phyloP scores from a whole-genome alignment of 164 flowering plant species.

The Nelumbo lutea region DNA sequence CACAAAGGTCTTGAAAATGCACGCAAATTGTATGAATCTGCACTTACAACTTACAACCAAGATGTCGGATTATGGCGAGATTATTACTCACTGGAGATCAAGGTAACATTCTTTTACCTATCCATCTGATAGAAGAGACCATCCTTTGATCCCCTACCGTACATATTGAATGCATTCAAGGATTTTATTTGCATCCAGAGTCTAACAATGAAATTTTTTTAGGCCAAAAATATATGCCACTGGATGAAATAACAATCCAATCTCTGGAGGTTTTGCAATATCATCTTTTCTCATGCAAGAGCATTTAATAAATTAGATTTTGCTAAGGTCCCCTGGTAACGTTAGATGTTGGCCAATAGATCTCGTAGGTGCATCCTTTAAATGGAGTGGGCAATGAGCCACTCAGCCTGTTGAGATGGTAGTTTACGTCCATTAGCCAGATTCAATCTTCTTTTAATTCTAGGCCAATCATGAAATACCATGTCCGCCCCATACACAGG shows the following conservation, averaged over 20 bases:
- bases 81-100: conserved; percentile 64
- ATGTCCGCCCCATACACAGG: too few relatives aligned
- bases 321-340: not conserved
- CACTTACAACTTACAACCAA: conserved; percentile 57
- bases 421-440: too few relatives aligned
- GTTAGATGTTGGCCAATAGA: not conserved
- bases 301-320: not conserved
- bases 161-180: not conserved
- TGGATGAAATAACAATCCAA: not conserved
- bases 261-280: not conserved
- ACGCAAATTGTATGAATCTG: conserved; percentile 71
- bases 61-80: conserved; percentile 65
- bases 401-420: too few relatives aligned
- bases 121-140: not conserved
- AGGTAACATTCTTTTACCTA: conserved; percentile 34
- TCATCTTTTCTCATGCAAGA: not conserved
- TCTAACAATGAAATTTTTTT: not conserved
- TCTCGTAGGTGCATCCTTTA: not conserved
- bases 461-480: too few relatives aligned
- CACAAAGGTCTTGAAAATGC: conserved; percentile 55
- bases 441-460: too few relatives aligned
- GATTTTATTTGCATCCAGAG: not conserved
- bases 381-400: too few relatives aligned
- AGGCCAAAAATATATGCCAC: not conserved
- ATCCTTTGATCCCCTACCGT: not conserved